Evolutionary conservation across 371 early-diverging fungal species (phyloP), one percentile per base, ranked within the genome.

Genomic region (Fennellomyces sp.): DNA sequence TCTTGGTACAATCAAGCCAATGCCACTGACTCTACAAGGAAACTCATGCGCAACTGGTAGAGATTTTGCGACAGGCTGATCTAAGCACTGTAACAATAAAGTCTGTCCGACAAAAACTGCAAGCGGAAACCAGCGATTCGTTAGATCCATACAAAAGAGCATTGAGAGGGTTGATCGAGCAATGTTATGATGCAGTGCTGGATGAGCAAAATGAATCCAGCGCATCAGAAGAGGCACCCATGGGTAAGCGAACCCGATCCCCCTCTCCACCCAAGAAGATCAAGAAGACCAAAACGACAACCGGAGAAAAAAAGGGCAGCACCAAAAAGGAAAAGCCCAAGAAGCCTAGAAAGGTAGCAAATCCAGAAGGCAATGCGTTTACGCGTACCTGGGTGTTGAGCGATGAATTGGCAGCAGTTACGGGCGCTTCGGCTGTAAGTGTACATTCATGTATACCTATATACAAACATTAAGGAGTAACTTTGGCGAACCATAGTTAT

Each of bases 61-160:
- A 63, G 25, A 84, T 85, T 38, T 69, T 85, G 35, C 67, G 67
- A 49, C 50, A 36, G 12, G 70, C 85, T 19, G 82, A 85, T 65
- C 70, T 80, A 15, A 52, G 63, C 17, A 69, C 65, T 26, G 70
- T 85, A 13, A 71, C 79, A 7, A 70, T 78, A 7, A 84, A 83
- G 51, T 68, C 75, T 41, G 80, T 85, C n/a, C 76, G 86, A 13
- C 31, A 60, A 27, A 70, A 77, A 42, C 66, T 86, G 23, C 75
- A 83, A 61, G 5, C 56, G 19, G 71, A 76, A 42, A 64, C 64
- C 26, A 56, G 60, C 5, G 52, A 70, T 8, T 59, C 66, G 26
- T 65, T 86, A 15, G 54, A 55, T 7, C 39, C 61, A 2, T 38
- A 66, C 39, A 82, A 80, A 48, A 61, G 70, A 26, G 68, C 65